Base-by-base conservation (phyloP, 169 alveolate species). In the Besnoitia besnoiti region DNA sequence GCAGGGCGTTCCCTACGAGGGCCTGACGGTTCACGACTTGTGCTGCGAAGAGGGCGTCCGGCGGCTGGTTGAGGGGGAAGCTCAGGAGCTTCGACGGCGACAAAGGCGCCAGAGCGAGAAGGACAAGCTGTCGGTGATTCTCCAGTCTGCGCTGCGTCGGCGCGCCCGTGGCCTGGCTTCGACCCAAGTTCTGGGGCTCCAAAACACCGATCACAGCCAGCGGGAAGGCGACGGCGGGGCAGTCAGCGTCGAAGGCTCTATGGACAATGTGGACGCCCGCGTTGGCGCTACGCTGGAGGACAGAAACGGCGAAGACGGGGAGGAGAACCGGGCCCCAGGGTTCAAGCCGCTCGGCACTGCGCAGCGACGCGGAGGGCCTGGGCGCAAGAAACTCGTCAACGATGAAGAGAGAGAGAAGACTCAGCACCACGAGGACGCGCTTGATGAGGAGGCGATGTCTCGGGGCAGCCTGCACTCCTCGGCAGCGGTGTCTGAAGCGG, bases 11-110 rank as follows among this genome's bases (percentile, higher is more conserved):
- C 82, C 82, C 16, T 73, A 73, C 24, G 47, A 73, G 46, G 82
- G 82, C 39, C 8, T 73, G 82, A 73, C 82, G 24, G 39, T 73
- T 27, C 47, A 73, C 46, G 82, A 73, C 39, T n/a, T 73, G 82
- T 73, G 82, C n/a, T 73, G 44, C 1, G 46, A 7, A 73, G 82
- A 73, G 12, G 82, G 82, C n/a, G 82, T 73, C 24, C 82, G 12
- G 46, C 16, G 82, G 46, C 47, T 73, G 82, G 82, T 73, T 39
- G 46, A 37, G 24, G 82, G 8, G 82, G n/a, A 37, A 16, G n/a
- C 3, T 8, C 44, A n/a, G 0, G 39, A n/a, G n/a, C 44, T 27
- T 73, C 82, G 39, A 37, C 39, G 82, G 82, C 39, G 44, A 16
- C 24, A n/a, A 35, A 19, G 24, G 82, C 19, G 46, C 27, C 39